Conservation (phyloP, 306 rosid genomes). For the Chamaecrista fasciculata region DNA sequence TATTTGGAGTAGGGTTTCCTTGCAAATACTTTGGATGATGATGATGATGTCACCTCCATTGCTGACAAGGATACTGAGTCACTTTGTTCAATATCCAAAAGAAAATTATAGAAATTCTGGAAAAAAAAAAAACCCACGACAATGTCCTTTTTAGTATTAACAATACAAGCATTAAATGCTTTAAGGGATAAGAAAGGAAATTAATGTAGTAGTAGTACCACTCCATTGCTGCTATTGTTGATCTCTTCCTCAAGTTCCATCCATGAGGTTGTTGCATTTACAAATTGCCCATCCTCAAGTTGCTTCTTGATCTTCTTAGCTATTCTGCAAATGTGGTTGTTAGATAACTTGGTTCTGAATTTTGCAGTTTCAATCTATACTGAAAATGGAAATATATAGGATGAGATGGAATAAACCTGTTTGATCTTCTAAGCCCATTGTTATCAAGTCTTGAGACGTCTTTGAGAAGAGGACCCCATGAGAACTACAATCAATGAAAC, state of each 20-base stretch:
- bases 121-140: too few relatives aligned
- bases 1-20: slow-evolving; percentile 35
- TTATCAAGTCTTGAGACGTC: slow-evolving; percentile 75
- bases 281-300: slow-evolving; percentile 50
- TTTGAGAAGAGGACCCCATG: slow-evolving; percentile 97
- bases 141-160: too few relatives aligned
- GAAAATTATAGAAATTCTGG: background rate
- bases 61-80: background rate
- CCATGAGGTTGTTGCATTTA: slow-evolving; percentile 68
- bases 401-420: slow-evolving; percentile 49
- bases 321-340: slow-evolving; percentile 47
- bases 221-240: background rate
- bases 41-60: background rate
- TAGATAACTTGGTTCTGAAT: background rate
- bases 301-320: slow-evolving; percentile 67
- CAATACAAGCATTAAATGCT: too few relatives aligned
- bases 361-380: background rate
- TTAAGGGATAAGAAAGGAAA: too few relatives aligned
- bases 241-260: background rate
- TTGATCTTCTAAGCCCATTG: slow-evolving; percentile 52
- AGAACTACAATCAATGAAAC: slow-evolving; percentile 43
- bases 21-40: background rate
- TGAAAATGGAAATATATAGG: background rate
- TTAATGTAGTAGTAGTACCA: background rate
- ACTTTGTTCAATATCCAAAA: background rate